These are phyloP conservation scores for Parathielavia appendiculata DNA, from an alignment of 495 filamentous ascomycete species.

Conservation along the genomic window DNA sequence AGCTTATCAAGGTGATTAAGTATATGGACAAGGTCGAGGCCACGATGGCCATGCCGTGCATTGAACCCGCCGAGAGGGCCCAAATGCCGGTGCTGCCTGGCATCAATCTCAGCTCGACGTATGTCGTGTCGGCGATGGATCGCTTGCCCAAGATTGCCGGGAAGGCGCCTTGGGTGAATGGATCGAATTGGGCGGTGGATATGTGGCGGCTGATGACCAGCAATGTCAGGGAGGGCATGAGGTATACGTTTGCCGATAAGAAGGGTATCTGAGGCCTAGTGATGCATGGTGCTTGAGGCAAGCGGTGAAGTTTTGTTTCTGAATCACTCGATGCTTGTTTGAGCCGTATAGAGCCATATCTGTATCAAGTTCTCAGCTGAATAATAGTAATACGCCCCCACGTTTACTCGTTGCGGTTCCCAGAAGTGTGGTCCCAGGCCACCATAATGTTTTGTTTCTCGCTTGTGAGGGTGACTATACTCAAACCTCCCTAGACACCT, in stretches of 20 bases:
- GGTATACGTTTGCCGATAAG: slow-evolving; percentile 21
- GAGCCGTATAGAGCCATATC: too few species aligned
- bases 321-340: too few species aligned
- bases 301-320: too few species aligned
- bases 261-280: slow-evolving; percentile 9
- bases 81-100: slow-evolving; percentile 21
- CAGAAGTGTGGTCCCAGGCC: too few species aligned
- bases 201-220: slow-evolving; percentile 26
- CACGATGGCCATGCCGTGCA: slow-evolving; percentile 26
- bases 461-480: too few species aligned
- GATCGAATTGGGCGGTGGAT: slow-evolving; percentile 29
- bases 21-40: slow-evolving; percentile 35
- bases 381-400: too few species aligned
- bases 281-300: not conserved
- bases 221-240: slow-evolving; percentile 29
- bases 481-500: too few species aligned
- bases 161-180: slow-evolving; percentile 35
- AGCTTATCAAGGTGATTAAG: slow-evolving; percentile 37
- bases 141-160: slow-evolving; percentile 31
- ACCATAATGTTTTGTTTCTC: too few species aligned
- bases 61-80: slow-evolving; percentile 19
- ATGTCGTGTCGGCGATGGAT: slow-evolving; percentile 28
- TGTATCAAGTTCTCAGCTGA: too few species aligned
- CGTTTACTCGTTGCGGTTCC: too few species aligned
- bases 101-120: slow-evolving; percentile 29